Percentiles rank a stretch among this genome's conserved stretches.
Evolutionary conservation across 371 early-diverging fungal species (phyloP).

Genomic region (Mucor lusitanicus): DNA sequence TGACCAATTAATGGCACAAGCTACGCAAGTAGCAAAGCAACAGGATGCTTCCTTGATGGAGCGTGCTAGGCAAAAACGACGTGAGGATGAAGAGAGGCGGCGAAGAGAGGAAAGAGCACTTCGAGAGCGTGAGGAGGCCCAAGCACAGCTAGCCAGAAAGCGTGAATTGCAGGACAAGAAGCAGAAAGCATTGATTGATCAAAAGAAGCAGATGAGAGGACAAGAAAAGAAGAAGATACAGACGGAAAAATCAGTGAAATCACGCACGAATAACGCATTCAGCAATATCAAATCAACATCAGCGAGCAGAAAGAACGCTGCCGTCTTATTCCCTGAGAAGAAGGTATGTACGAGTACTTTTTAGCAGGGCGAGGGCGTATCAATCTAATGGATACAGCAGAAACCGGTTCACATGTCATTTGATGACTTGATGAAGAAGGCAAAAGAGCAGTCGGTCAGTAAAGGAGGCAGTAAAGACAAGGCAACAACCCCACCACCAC

Average conservation of each 20-base stretch:
- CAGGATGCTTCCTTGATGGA: conserved; percentile 40
- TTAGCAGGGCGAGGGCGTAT: neutral
- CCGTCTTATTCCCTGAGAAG: conserved; percentile 18
- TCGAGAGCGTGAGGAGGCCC: conserved; percentile 32
- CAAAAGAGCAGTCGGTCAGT: conserved; percentile 28
- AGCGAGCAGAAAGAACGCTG: neutral
- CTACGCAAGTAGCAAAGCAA: conserved; percentile 34
- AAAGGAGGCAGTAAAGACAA: conserved; percentile 11
- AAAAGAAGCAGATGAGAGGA: conserved; percentile 19
- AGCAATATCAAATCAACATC: neutral
- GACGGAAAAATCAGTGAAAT: neutral
- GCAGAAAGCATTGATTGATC: conserved; percentile 15
- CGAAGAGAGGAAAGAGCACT: conserved; percentile 31
- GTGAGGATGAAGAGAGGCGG: conserved; percentile 32
- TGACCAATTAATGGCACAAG: conserved; percentile 43
- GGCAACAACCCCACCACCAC: neutral
- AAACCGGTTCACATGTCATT: conserved; percentile 40
- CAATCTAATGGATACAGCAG: neutral
- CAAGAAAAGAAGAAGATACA: neutral
- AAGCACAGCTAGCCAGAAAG: conserved; percentile 18
- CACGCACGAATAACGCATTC: neutral
- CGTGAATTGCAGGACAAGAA: conserved; percentile 25
- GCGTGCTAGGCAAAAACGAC: conserved; percentile 31
- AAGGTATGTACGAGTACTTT: conserved; percentile 8
- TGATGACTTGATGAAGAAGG: conserved; percentile 39